Conservation (phyloP, 1,284 basidiomycete genomes). For the Erythrobasidium hasegawianum region DNA sequence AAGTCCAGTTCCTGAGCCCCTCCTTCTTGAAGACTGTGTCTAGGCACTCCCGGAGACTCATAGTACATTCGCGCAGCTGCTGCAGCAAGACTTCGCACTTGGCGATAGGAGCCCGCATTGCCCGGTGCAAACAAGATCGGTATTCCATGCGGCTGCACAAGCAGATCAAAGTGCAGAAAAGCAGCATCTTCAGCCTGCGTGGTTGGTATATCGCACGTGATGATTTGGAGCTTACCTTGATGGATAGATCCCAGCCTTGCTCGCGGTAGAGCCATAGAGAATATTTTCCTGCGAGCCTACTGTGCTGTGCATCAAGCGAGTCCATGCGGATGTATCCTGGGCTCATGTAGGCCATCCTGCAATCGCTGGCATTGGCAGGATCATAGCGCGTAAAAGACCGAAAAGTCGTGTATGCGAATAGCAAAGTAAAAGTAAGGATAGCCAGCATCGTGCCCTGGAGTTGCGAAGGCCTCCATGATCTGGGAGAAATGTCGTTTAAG, state of each 20-base stretch:
- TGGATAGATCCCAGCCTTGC: slow-evolving; percentile 66
- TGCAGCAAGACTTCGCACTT: slow-evolving; percentile 90
- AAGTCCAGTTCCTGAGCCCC: slow-evolving; percentile 61
- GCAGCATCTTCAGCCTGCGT: too few species aligned
- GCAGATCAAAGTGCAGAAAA: too few species aligned
- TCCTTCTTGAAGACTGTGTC: slow-evolving; percentile 48
- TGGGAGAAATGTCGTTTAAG: too few species aligned
- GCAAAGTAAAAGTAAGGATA: too few species aligned
- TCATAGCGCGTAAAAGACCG: background rate
- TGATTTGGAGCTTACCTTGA: background rate
- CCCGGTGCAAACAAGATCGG: slow-evolving; percentile 96
- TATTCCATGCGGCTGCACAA: slow-evolving; percentile 57
- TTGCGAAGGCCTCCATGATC: too few species aligned
- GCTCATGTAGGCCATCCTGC: slow-evolving; percentile 96
- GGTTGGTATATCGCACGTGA: too few species aligned
- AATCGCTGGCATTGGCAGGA: slow-evolving; percentile 48
- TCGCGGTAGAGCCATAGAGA: slow-evolving; percentile 88
- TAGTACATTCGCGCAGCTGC: slow-evolving; percentile 79
- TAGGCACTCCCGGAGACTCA: slow-evolving; percentile 53
- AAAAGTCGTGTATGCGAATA: slow-evolving; percentile 1
- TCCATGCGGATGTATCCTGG: slow-evolving; percentile 72
- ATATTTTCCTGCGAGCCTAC: slow-evolving; percentile 65
- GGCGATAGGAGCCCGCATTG: slow-evolving; percentile 90
- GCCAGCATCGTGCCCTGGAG: too few species aligned
- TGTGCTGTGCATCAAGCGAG: slow-evolving; percentile 51